Base-by-base conservation (phyloP, 225 moss, liverwort and hornwort species). In the Sphagnum tenellum region DNA sequence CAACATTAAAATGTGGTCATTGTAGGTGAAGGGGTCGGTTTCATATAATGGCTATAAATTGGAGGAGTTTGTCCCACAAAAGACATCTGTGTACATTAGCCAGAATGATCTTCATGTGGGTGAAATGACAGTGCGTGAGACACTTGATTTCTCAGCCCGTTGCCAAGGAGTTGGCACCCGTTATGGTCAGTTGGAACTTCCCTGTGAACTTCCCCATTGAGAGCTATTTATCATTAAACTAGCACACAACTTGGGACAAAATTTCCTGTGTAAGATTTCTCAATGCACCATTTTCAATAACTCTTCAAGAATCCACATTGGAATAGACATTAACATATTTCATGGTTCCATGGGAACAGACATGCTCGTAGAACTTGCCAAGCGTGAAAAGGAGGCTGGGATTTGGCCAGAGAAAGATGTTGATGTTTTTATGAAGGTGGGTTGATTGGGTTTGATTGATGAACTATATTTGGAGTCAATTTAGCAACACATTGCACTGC, bases 121-220 rank as follows among this genome's bases (percentile, higher is more conserved):
- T 44, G 76, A 80, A 65, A 80, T 80, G 76, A 76, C 80, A 3
- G 76, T 80, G 2, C 59, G 76, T 64, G 80, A 80, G 47, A 80
- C 76, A 6, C 52, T 80, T 12, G 70, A 67, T 11, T 80, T 76
- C 50, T 76, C 72, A 5, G 80, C 76, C 12, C 68, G 64, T 54
- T 80, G 76, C 53, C 80, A 80, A 50, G 80, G 80, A 7, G 69
- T 80, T 44, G 80, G 76, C 8, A 55, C 73, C 4, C 52, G 80
- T 46, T 76, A 73, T 54, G 70, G 74, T 74, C 8, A 47, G 69
- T n/a, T 8, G 29, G 29, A 8, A 4, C 45, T 48, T 47, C 63
- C 47, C 60, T 2, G 8, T 61, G 55, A 56, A 56, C 9, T 9
- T 56, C 55, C 1, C 9, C n/a, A 56, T 61, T 8, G 45, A 61